These are phyloP conservation scores for Albizia julibrissin DNA, from an alignment of 306 rosid species.

Conservation along the genomic window DNA sequence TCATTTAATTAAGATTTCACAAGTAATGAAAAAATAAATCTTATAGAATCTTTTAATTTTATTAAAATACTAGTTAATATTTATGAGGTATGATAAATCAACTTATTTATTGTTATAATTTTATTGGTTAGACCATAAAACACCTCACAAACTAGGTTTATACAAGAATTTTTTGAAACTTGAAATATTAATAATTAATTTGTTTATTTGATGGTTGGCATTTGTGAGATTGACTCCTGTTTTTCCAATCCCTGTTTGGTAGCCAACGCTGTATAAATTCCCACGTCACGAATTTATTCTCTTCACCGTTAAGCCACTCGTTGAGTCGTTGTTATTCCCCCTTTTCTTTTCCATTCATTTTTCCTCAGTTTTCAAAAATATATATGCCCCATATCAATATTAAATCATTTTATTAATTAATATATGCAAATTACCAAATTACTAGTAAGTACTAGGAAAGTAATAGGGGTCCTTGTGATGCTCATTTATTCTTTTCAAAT, in stretches of 20 bases:
- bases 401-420: neutral
- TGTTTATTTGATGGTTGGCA: neutral
- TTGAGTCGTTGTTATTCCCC: neutral
- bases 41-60: no score
- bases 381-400: neutral
- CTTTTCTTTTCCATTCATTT: neutral
- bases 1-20: no score
- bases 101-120: no score
- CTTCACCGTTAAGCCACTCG: neutral
- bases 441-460: no score
- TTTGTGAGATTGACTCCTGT: neutral
- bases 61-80: no score
- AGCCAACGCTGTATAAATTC: neutral
- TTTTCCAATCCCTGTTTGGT: neutral
- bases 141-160: fast-evolving
- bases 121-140: no score
- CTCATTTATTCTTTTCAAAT: no score
- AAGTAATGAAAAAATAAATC: no score
- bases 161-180: no score
- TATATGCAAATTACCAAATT: neutral
- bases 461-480: no score
- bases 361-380: neutral
- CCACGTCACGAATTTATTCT: neutral
- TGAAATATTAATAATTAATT: neutral
- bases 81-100: no score